A percentile compares a stretch with the other conserved stretches of the same genome.
These are phyloP conservation scores for Microstegium vimineum DNA, from an alignment of 176 grass and related monocot genomes.

Conservation along the genomic window DNA sequence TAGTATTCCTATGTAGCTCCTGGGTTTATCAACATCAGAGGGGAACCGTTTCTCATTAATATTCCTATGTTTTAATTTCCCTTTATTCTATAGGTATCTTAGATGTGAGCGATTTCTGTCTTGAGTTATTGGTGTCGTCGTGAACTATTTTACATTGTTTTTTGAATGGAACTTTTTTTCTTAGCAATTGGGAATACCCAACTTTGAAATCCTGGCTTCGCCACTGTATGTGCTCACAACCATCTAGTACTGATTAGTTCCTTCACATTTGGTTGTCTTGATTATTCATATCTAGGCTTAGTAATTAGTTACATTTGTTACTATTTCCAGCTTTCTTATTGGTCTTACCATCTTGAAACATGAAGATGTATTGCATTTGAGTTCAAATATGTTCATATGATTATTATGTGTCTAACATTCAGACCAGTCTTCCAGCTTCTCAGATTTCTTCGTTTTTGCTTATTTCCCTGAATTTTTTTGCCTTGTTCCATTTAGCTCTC, in stretches of 20 bases:
- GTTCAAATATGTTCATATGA: neutral
- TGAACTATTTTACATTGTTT: no score
- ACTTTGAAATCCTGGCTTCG: no score
- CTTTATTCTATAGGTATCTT: no score
- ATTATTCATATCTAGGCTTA: neutral
- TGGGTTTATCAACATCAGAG: no score
- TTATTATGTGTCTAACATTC: neutral
- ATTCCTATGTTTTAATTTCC: no score
- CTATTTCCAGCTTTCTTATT: neutral
- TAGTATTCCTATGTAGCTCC: no score
- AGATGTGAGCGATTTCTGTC: no score
- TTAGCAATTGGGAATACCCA: no score
- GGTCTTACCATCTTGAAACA: neutral
- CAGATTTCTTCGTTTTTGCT: neutral
- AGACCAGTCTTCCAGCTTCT: neutral
- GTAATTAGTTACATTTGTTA: neutral
- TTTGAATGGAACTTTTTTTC: no score
- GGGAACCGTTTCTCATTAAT: no score
- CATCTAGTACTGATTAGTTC: neutral
- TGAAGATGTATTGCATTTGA: neutral
- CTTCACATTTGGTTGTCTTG: conserved; percentile 3
- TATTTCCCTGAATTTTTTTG: neutral
- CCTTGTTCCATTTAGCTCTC: conserved; percentile 52
- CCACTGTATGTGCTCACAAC: no score
- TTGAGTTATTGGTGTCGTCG: no score